Base-by-base conservation (phyloP, 1,139 yeast species). In the Saccharomyces hybrid region DNA sequence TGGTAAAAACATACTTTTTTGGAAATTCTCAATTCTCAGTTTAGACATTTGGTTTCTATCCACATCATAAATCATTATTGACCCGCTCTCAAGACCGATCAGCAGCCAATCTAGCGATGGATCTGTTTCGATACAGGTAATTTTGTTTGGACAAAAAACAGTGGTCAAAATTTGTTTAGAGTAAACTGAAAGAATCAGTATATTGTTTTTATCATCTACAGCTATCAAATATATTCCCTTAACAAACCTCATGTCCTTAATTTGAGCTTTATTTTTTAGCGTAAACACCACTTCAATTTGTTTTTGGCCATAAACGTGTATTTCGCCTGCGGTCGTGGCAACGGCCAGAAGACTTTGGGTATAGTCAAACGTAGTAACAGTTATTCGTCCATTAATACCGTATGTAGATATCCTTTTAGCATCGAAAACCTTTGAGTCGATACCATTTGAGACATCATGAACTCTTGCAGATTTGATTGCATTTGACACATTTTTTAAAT, bases 21-120 rank as follows among this genome's bases (percentile, higher is more conserved):
- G 97, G 25, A 89, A 75, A 64, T 88, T 88, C 56, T 82, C 87
- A 46, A 93, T 75, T 55, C 85, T 76, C 59, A 80, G 78, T 1
- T 88, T 85, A 0, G 96, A 80, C 59, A 83, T 70, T 38, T 69
- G 66, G 42, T 90, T 85, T 47, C 96, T 75, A 65, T 90, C 97
- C 20, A 91, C 84, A 68, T 93, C 96, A 65, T 80, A 91, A 13
- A 86, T 83, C 50, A 82, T 69, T 1, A 87, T 70, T 4, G 80
- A 71, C 2, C 99, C 99, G 67, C 84, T 89, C 51, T 82, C 79
- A 55, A 89, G 72, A 3, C 98, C 99, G 38, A 91, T 65, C 52
- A 85, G 77, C 28, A 91, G 71, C 88, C 95, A 93, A 69, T 91
- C 98, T 60, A 93, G 70, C 0, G 95, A 79, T 0, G 97, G 96